Percentiles rank a stretch among this genome's conserved stretches.
Evolutionary conservation across 176 grass and related monocot species (phyloP).

Genomic region (Typha latifolia): DNA sequence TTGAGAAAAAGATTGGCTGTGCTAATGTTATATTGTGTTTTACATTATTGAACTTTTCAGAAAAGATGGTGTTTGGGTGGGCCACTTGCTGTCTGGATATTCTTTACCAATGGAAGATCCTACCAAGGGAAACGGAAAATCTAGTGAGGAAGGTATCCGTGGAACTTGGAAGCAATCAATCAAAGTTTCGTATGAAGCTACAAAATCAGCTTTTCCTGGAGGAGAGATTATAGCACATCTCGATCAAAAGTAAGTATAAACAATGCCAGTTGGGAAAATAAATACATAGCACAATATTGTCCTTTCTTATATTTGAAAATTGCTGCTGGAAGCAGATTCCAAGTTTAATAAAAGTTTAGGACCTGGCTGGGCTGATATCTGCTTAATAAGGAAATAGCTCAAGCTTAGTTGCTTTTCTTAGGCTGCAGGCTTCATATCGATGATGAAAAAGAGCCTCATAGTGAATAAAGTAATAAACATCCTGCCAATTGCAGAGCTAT

Average conservation of each 20-base stretch:
- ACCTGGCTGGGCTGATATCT: not conserved
- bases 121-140: slow-evolving; percentile 38
- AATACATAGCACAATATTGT: too few species aligned
- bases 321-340: not conserved
- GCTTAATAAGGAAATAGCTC: too few species aligned
- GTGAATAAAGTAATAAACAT: too few species aligned
- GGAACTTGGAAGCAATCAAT: slow-evolving; percentile 90
- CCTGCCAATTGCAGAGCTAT: too few species aligned
- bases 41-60: slow-evolving; percentile 32
- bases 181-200: slow-evolving; percentile 81
- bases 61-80: slow-evolving; percentile 86
- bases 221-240: slow-evolving; percentile 88
- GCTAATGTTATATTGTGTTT: slow-evolving; percentile 2
- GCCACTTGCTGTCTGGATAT: slow-evolving; percentile 77
- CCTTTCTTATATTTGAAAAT: too few species aligned
- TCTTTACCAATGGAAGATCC: slow-evolving; percentile 78
- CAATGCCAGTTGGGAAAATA: not conserved
- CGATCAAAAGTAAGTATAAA: slow-evolving; percentile 81
- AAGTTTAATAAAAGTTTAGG: not conserved
- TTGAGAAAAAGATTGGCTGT: not conserved
- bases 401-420: too few species aligned
- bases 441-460: too few species aligned
- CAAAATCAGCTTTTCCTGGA: slow-evolving; percentile 71
- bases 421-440: too few species aligned
- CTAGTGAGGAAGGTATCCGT: slow-evolving; percentile 30